A percentile compares a stretch with the other conserved stretches of the same genome.
Conservation (phyloP, 2,329 filamentous ascomycete genomes). For the Calonectria henricotiae region DNA sequence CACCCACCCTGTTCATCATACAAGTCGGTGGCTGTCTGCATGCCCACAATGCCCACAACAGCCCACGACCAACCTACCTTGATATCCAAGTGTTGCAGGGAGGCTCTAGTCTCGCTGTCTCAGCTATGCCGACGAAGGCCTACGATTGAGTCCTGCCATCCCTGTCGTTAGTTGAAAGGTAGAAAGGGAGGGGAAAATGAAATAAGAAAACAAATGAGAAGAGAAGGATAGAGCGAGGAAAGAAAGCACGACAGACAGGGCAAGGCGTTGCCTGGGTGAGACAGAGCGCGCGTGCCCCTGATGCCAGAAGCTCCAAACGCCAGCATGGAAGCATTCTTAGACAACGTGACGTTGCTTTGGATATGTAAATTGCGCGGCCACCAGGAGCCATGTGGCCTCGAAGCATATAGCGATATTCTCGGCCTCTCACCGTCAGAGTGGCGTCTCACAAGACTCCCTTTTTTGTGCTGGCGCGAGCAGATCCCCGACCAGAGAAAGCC, state of each 20-base stretch:
- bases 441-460: slow-evolving; percentile 39
- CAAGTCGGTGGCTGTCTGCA: slow-evolving; percentile 17
- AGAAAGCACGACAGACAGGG: neutral
- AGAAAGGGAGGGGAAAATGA: neutral
- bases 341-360: slow-evolving; percentile 36
- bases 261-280: slow-evolving; percentile 18
- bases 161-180: slow-evolving; percentile 5
- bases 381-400: slow-evolving; percentile 29
- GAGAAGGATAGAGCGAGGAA: neutral
- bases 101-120: slow-evolving; percentile 10
- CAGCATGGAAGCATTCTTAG: slow-evolving; percentile 24
- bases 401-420: slow-evolving; percentile 15
- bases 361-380: slow-evolving; percentile 36
- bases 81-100: slow-evolving; percentile 22
- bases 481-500: slow-evolving; percentile 26
- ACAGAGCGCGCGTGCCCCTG: slow-evolving; percentile 1
- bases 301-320: slow-evolving; percentile 3
- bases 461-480: slow-evolving; percentile 25
- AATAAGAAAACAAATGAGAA: neutral
- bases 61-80: slow-evolving; percentile 20
- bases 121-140: slow-evolving; percentile 7
- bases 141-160: neutral
- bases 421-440: slow-evolving; percentile 41
- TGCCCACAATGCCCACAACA: neutral
- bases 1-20: neutral